These are phyloP conservation scores for Taphrina deformans DNA, from an alignment of 1,139 yeast species.

Conservation along the genomic window DNA sequence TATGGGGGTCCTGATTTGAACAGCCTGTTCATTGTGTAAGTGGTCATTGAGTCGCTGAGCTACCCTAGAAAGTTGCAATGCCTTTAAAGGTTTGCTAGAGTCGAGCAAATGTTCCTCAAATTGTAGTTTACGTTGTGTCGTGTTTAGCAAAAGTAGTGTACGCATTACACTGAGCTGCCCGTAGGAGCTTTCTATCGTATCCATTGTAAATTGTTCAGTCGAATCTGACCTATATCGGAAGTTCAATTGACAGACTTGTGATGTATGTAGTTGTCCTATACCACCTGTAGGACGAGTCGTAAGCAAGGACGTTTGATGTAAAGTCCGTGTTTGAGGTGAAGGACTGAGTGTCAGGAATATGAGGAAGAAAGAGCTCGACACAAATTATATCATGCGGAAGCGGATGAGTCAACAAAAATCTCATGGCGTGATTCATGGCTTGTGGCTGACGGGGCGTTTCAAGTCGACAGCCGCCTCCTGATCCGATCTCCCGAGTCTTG, in stretches of 20 bases:
- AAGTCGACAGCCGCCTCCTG: not conserved
- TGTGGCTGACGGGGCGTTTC: not conserved
- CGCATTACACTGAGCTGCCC: slow-evolving; percentile 13
- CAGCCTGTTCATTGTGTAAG: slow-evolving; percentile 11
- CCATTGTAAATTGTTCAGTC: not conserved
- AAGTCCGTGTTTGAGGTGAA: not conserved
- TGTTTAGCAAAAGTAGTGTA: slow-evolving; percentile 16
- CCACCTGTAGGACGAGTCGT: too few species aligned
- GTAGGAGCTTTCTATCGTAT: not conserved
- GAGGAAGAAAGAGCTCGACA: not conserved
- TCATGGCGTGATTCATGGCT: slow-evolving; percentile 9
- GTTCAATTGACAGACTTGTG: too few species aligned
- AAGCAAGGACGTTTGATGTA: not conserved
- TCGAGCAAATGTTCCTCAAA: slow-evolving; percentile 22
- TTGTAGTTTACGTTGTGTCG: slow-evolving; percentile 20
- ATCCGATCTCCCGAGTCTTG: slow-evolving; percentile 3
- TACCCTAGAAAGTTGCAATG: slow-evolving; percentile 5
- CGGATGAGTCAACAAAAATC: slow-evolving; percentile 7
- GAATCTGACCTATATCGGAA: too few species aligned
- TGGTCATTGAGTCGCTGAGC: slow-evolving; percentile 22
- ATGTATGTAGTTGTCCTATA: too few species aligned
- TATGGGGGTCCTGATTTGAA: not conserved
- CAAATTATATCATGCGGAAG: slow-evolving; percentile 6
- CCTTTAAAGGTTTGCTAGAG: slow-evolving; percentile 26
- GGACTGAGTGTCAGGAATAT: not conserved